A percentile compares a stretch with the other conserved stretches of the same genome.
Conservation (phyloP, 768 basidiomycete species). For the Termitomyces sp. region DNA sequence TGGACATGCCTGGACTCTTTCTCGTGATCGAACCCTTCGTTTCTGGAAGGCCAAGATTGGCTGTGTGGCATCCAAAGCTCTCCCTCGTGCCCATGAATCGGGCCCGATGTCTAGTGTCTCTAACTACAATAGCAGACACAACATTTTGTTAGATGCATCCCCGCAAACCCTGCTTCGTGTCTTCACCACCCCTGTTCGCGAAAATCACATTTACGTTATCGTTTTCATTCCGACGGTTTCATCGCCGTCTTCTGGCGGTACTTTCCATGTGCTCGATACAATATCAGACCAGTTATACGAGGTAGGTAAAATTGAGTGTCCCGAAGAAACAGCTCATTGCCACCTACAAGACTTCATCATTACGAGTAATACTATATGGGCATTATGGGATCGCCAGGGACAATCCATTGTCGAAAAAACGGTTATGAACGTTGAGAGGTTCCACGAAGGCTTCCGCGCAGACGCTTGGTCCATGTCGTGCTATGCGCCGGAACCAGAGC, state of each 20-base stretch:
- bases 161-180: constrained; percentile 62
- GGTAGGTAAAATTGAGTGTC: constrained; percentile 53
- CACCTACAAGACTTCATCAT: constrained; percentile 76
- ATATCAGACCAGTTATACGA: constrained; percentile 55
- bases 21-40: constrained; percentile 78
- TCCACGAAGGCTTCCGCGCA: constrained; percentile 24
- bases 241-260: constrained; percentile 67
- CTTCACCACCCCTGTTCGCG: constrained; percentile 40
- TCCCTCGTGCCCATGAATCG: constrained; percentile 33
- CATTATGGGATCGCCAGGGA: constrained; percentile 80
- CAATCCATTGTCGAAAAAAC: constrained; percentile 62
- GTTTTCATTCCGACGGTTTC: constrained; percentile 68
- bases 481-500: constrained; percentile 67
- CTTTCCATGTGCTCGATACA: constrained; percentile 62
- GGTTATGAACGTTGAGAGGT: constrained; percentile 34
- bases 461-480: constrained; percentile 48
- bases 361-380: constrained; percentile 49
- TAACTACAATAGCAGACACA: constrained; percentile 24
- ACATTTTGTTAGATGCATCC: constrained; percentile 51
- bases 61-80: constrained; percentile 58
- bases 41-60: constrained; percentile 78
- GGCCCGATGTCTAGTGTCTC: constrained; percentile 21
- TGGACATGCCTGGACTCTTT: constrained; percentile 76
- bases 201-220: constrained; percentile 56
- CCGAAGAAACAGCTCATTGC: constrained; percentile 54